phyloP scores from a whole-genome alignment of 768 basidiomycete genomes.

The Steccherinum ochraceum region DNA sequence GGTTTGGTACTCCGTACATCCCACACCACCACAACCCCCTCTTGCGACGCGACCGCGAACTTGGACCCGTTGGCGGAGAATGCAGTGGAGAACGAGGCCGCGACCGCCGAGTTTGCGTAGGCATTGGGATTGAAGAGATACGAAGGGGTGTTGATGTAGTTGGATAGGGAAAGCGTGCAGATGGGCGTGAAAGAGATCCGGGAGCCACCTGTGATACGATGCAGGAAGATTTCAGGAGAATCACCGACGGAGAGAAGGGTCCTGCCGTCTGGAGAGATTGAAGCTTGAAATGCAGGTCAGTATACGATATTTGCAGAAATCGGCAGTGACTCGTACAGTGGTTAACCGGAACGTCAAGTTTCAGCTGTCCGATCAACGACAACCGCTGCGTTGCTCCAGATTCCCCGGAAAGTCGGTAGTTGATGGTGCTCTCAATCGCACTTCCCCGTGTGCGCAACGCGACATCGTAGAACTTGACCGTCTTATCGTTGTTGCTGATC shows the following conservation, averaged over 20 bases:
- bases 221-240: constrained; percentile 79
- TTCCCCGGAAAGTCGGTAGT: background rate
- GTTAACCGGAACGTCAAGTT: constrained; percentile 68
- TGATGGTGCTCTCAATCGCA: background rate
- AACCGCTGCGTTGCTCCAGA: constrained; percentile 16
- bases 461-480: constrained; percentile 76
- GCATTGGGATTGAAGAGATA: constrained; percentile 9
- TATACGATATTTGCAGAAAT: constrained; percentile 2
- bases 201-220: constrained; percentile 64
- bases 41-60: constrained; percentile 80
- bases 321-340: constrained; percentile 52
- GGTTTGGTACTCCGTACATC: constrained; percentile 72
- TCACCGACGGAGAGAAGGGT: constrained; percentile 89
- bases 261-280: constrained; percentile 83
- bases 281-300: constrained; percentile 43
- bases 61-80: constrained; percentile 73
- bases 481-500: constrained; percentile 83
- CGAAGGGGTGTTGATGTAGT: constrained; percentile 32
- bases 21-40: constrained; percentile 76
- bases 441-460: constrained; percentile 36
- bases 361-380: constrained; percentile 41
- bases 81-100: constrained; percentile 75
- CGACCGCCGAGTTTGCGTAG: constrained; percentile 27
- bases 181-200: constrained; percentile 59
- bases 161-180: constrained; percentile 58